phyloP scores from a whole-genome alignment of 2,329 filamentous ascomycete species.

The Exophiala phaeomuriformis region DNA sequence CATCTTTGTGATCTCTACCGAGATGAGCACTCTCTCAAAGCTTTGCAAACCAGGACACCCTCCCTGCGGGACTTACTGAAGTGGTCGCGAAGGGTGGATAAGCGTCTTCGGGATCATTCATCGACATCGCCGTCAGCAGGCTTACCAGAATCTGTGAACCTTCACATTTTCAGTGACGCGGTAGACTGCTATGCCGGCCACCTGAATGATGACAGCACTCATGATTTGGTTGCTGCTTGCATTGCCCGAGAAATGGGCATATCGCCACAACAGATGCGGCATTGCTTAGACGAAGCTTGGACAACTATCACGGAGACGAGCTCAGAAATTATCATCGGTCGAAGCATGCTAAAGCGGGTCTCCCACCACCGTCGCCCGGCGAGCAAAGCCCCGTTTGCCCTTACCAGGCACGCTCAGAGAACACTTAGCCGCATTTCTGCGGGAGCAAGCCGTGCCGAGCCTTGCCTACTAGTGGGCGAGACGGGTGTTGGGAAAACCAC shows the following conservation, averaged over 20 bases:
- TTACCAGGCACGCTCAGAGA: conserved; percentile 74
- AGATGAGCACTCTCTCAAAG: conserved; percentile 13
- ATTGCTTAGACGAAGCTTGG: conserved; percentile 64
- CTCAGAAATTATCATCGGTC: conserved; percentile 57
- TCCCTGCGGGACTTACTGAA: conserved; percentile 79
- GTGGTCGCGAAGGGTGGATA: conserved; percentile 72
- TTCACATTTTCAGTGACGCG: conserved; percentile 88
- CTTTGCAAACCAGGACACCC: conserved; percentile 47
- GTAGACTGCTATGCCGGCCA: conserved; percentile 87
- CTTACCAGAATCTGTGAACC: conserved; percentile 62
- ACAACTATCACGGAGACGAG: conserved; percentile 60
- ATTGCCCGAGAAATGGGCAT: conserved; percentile 86
- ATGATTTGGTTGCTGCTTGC: conserved; percentile 53
- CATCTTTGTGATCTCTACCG: conserved; percentile 35
- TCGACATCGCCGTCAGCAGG: neutral
- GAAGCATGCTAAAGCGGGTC: conserved; percentile 52
- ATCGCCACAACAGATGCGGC: conserved; percentile 70
- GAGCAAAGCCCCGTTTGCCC: conserved; percentile 59
- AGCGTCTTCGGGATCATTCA: conserved; percentile 47
- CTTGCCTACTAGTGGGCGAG: conserved; percentile 90
- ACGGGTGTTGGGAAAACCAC: conserved; percentile 98
- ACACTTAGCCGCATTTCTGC: conserved; percentile 83
- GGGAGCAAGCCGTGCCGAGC: conserved; percentile 75
- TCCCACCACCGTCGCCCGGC: conserved; percentile 34
- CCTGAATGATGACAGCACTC: conserved; percentile 58